These are phyloP conservation scores for Stephania japonica DNA, from an alignment of 164 flowering plant species.

Conservation along the genomic window DNA sequence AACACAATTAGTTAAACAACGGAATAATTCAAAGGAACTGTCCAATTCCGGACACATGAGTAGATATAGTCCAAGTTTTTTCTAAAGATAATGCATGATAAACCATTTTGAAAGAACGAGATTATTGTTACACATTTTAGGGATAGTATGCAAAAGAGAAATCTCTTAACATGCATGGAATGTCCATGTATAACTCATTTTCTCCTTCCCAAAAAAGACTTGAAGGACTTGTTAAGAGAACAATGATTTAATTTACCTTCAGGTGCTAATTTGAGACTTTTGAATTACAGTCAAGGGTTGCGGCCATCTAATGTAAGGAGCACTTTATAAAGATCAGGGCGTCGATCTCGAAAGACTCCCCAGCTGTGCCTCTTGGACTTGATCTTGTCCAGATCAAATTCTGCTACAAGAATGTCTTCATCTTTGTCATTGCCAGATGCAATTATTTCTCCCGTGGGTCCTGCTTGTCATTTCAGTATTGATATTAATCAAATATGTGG, in stretches of 20 bases:
- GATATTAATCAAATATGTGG: neutral
- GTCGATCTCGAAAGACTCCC: constrained; percentile 92
- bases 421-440: constrained; percentile 67
- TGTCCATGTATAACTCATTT: neutral
- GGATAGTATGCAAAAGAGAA: neutral
- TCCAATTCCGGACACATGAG: neutral
- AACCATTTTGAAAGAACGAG: neutral
- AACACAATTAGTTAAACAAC: neutral
- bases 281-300: constrained; percentile 24
- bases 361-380: constrained; percentile 77
- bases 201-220: neutral
- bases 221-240: neutral
- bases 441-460: constrained; percentile 90
- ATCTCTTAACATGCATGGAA: neutral
- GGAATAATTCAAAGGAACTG: no score
- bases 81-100: neutral
- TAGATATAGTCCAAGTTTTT: neutral
- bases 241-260: constrained; percentile 7
- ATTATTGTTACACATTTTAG: neutral
- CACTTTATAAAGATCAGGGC: constrained; percentile 93
- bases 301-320: constrained; percentile 88
- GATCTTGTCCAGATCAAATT: constrained; percentile 74
- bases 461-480: constrained; percentile 28
- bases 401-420: constrained; percentile 73
- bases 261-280: neutral